Conservation (phyloP, 371 early-diverging fungal genomes). For the Apophysomyces variabilis region DNA sequence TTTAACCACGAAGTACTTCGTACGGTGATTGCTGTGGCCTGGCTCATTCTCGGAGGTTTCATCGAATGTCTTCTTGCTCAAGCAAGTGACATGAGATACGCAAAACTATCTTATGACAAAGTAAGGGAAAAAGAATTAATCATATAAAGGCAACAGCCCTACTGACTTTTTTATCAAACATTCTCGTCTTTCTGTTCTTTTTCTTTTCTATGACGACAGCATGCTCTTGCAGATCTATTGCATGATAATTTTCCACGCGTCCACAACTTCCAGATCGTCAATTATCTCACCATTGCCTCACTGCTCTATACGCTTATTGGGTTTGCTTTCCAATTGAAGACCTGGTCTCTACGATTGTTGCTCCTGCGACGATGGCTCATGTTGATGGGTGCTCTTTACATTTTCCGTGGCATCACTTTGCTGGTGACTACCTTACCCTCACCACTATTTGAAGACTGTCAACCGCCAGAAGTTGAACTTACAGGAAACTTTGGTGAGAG, state of each 20-base stretch:
- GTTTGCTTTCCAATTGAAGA: constrained; percentile 49
- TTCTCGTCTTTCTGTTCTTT: not conserved
- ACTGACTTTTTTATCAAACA: too few relatives aligned
- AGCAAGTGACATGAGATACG: constrained; percentile 40
- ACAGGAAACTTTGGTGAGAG: constrained; percentile 34
- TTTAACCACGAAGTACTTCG: constrained; percentile 40
- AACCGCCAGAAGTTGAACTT: constrained; percentile 38
- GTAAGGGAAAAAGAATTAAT: not conserved
- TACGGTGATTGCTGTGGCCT: constrained; percentile 21
- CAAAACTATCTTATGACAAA: constrained; percentile 1
- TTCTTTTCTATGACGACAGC: constrained; percentile 14
- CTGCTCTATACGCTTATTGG: constrained; percentile 50
- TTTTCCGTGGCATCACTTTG: constrained; percentile 65
- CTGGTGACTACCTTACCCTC: constrained; percentile 75
- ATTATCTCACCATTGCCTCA: constrained; percentile 48
- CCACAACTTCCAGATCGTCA: constrained; percentile 43
- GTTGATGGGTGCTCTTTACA: constrained; percentile 62
- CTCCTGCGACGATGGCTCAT: constrained; percentile 64
- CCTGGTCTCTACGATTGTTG: constrained; percentile 55
- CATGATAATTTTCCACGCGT: constrained; percentile 44
- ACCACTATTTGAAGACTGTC: constrained; percentile 51
- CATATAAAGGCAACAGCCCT: too few relatives aligned
- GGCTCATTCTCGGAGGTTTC: constrained; percentile 37
- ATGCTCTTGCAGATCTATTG: constrained; percentile 37
- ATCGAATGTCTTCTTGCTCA: constrained; percentile 48